Base-by-base conservation (phyloP, 73 alveolate genomes). In the Effrenium voratum region DNA sequence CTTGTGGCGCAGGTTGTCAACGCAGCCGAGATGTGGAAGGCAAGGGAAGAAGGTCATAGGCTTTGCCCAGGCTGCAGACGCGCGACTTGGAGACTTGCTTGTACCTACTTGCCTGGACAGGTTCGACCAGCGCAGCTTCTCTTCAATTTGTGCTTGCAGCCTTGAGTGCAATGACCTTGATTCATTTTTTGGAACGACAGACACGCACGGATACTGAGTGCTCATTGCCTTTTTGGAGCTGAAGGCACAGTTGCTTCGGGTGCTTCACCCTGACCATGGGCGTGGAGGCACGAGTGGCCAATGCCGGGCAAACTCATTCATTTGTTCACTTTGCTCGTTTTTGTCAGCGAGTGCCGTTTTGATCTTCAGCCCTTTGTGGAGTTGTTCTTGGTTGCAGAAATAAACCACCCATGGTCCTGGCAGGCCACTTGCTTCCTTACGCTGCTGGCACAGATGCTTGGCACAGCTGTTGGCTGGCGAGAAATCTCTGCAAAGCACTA, bases 211-310 rank as follows among this genome's bases (percentile, higher is more conserved):
- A 19, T 19, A 10, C 66, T 19, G 10, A 13, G 28, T 13, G 66
- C 10, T 28, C 32, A 28, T 19, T 59, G 22, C 73, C 73, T 59
- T n/a, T n/a, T n/a, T 57, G 8, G 2, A 55, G 50, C 28, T 82
- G 49, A n/a, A 86, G 94, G 95, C 95, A 88, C 85, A 63, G 95
- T 85, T 88, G 95, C 95, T 88, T 88, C 72, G 95, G 95, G 55
- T 88, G 95, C 84, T 66, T 44, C 72, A 88, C 95, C 86, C 70
- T 88, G 52, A 88, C 95, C 52, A 28, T 88, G 73, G 95, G 95
- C 40, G 95, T 88, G 73, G 95, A 88, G 84, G 94, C 82, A 12
- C 26, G 63, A 12, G n/a, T n/a, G n/a, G n/a, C n/a, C n/a, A n/a
- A n/a, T n/a, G n/a, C n/a, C n/a, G n/a, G n/a, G n/a, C n/a, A n/a